Evolutionary conservation across 2,329 filamentous ascomycete genomes (phyloP), one percentile per base, ranked within the genome.

Genomic region (Cryoendolithus antarcticus): DNA sequence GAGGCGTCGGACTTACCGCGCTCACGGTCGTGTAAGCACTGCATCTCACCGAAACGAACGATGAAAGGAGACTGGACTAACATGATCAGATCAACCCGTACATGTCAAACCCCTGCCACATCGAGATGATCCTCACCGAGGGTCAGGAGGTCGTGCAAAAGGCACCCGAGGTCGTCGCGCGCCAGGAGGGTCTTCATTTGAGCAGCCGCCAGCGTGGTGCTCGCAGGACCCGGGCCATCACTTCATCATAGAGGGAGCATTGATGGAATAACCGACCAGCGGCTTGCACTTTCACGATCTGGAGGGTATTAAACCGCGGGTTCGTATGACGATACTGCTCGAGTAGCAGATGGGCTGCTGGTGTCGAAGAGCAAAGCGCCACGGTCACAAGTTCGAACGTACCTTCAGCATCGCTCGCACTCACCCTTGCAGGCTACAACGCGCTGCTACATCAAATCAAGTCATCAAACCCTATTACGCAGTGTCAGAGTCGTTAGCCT

Each of bases 81-180:
- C 29, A 35, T 4, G 15, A 32, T 11, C 39, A 95, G 88, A 98
- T 98, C 76, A 98, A 98, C 82, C 91, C 91, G 51, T 98, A 96
- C 80, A 96, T 98, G 93, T 95, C 88, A 58, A 93, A 93, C 81
- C 91, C 91, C 58, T 98, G 89, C 84, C 91, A 98, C 82, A 94
- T 98, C 70, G 93, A 98, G 77, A 75, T 98, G 62, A 98, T 98
- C 79, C 80, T 98, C 59, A 94, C 89, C 64, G 93, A 98, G 79
- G 86, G 76, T 61, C 83, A 93, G 64, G 93, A 98, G 78, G 78
- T 82, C 58, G 86, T 98, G 59, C 77, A 88, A 73, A 98, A 98
- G 82, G 80, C 79, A 48, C 74, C 80, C 56, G 66, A 76, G 48
- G 74, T 78, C 57, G 74, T 71, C 50, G 70, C 72, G 59, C 77